These are phyloP conservation scores for Chrysanthemum seticuspe DNA, from an alignment of 129 eudicot genomes.

Conservation along the genomic window DNA sequence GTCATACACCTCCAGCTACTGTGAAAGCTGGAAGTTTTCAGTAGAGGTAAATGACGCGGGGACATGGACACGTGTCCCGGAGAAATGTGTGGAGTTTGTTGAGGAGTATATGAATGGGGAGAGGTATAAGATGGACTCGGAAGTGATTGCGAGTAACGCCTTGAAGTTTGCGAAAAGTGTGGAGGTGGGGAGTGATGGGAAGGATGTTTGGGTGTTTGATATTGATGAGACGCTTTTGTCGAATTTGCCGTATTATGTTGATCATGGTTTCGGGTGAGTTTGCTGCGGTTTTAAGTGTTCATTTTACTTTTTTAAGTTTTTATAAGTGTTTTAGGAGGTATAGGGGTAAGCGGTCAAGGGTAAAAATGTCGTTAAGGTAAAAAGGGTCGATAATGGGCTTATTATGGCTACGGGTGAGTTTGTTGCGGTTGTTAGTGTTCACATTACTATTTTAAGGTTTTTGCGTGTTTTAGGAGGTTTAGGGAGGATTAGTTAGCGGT, in stretches of 20 bases:
- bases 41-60: slow-evolving; percentile 76
- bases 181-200: slow-evolving; percentile 47
- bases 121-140: slow-evolving; percentile 50
- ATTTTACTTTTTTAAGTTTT: not conserved
- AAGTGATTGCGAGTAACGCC: slow-evolving; percentile 51
- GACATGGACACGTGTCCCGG: slow-evolving; percentile 50
- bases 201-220: slow-evolving; percentile 86
- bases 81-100: slow-evolving; percentile 50
- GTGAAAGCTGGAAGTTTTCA: slow-evolving; percentile 80
- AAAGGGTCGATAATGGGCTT: too few relatives aligned
- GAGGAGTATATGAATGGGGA: slow-evolving; percentile 60
- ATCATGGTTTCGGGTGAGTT: slow-evolving; percentile 60
- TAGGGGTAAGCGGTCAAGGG: too few relatives aligned
- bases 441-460: not conserved
- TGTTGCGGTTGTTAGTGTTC: slow-evolving; percentile 9
- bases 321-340: too few relatives aligned
- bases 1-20: slow-evolving; percentile 28
- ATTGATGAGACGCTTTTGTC: slow-evolving; percentile 87
- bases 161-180: slow-evolving; percentile 51
- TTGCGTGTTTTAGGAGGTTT: not conserved
- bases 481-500: not conserved
- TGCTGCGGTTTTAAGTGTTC: slow-evolving; percentile 8
- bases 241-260: slow-evolving; percentile 61
- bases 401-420: slow-evolving; percentile 62
- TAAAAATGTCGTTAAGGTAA: too few relatives aligned